Conservation (phyloP, 176 grass and related monocot species). For the Zizania latifolia region DNA sequence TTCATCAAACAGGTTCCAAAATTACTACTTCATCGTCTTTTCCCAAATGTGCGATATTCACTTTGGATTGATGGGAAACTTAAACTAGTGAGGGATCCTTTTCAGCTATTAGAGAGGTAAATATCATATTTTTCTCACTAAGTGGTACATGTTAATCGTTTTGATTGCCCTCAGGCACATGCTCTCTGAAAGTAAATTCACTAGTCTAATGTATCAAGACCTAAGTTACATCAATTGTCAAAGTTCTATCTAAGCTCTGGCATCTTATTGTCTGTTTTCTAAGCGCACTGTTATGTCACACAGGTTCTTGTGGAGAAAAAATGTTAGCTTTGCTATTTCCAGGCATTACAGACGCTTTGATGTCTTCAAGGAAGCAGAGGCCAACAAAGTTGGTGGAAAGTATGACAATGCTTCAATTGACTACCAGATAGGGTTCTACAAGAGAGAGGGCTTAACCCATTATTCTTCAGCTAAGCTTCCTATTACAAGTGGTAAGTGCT, state of each 20-base stretch:
- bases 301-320: slow-evolving; percentile 98
- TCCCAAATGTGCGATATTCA: slow-evolving; percentile 77
- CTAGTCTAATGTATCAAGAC: slow-evolving; percentile 3
- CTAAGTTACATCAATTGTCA: neutral
- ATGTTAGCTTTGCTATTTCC: slow-evolving; percentile 82
- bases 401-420: slow-evolving; percentile 96
- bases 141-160: slow-evolving; percentile 1
- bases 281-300: slow-evolving; percentile 20
- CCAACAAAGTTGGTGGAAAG: slow-evolving; percentile 93
- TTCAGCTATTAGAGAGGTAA: slow-evolving; percentile 93
- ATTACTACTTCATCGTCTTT: slow-evolving; percentile 91
- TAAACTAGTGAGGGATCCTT: slow-evolving; percentile 86
- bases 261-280: slow-evolving; percentile 31
- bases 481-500: slow-evolving; percentile 77
- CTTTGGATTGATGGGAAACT: slow-evolving; percentile 99
- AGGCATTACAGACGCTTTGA: slow-evolving; percentile 98
- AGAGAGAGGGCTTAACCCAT: slow-evolving; percentile 88
- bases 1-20: slow-evolving; percentile 71
- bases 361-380: slow-evolving; percentile 97
- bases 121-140: neutral
- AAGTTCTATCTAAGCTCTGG: neutral
- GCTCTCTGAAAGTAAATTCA: neutral
- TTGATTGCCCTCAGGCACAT: slow-evolving; percentile 8
- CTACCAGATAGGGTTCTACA: slow-evolving; percentile 91
- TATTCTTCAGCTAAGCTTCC: slow-evolving; percentile 91